Evolutionary conservation across 495 filamentous ascomycete species (phyloP).

Genomic region (Aspergillus funiculosus): DNA sequence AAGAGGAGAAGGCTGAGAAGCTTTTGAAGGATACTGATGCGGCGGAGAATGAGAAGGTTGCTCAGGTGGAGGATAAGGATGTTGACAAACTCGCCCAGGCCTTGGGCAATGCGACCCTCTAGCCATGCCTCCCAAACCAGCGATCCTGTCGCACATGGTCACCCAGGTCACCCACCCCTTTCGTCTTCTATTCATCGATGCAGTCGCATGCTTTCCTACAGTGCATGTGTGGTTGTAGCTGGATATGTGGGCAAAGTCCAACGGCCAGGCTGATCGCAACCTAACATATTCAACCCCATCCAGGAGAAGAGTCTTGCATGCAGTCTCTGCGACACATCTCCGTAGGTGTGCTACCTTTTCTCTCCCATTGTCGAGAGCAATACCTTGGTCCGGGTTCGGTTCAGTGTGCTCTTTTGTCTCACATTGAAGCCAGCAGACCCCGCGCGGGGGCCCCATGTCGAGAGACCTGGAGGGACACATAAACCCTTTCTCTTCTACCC

Average conservation of each 20-base stretch:
- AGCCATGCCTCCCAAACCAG: not conserved
- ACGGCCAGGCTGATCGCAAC: not conserved
- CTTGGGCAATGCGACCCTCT: conserved; percentile 56
- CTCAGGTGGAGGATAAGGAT: conserved; percentile 65
- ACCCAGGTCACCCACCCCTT: not conserved
- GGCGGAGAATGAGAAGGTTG: conserved; percentile 67
- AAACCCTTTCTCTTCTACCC: not conserved
- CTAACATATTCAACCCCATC: not conserved
- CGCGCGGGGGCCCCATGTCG: not conserved
- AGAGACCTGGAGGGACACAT: not conserved
- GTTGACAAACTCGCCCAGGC: conserved; percentile 75
- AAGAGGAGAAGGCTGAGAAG: conserved; percentile 55
- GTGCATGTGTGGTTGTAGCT: not conserved
- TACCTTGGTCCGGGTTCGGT: not conserved
- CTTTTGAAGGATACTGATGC: conserved; percentile 63
- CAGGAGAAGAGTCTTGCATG: not conserved
- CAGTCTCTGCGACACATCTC: not conserved
- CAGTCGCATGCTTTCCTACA: not conserved
- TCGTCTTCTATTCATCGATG: not conserved
- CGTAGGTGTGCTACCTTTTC: not conserved
- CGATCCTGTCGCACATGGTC: not conserved
- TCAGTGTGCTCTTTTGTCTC: not conserved
- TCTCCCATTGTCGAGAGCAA: not conserved
- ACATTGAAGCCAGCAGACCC: not conserved
- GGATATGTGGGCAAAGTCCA: not conserved